Conservation (phyloP, 2,329 filamentous ascomycete species). For the Aspergillus hortae region DNA sequence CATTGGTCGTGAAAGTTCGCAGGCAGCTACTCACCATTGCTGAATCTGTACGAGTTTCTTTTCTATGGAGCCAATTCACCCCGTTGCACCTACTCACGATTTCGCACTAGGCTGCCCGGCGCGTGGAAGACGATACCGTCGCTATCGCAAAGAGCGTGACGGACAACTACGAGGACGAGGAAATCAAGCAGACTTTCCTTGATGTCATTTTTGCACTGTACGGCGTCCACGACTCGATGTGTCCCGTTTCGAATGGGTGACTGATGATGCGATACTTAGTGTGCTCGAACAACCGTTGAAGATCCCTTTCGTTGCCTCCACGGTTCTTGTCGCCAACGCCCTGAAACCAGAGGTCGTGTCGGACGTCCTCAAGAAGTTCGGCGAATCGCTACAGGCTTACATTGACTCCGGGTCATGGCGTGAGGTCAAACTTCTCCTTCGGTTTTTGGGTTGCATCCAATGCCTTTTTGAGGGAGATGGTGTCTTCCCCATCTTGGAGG, state of each 20-base stretch:
- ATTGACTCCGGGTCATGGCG: constrained; percentile 78
- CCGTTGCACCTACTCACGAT: constrained; percentile 10
- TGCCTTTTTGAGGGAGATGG: constrained; percentile 77
- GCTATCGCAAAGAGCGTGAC: constrained; percentile 71
- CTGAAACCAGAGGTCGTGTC: constrained; percentile 70
- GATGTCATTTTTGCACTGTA: constrained; percentile 71
- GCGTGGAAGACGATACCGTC: constrained; percentile 73
- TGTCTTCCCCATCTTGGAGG: constrained; percentile 77
- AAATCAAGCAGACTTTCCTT: constrained; percentile 69
- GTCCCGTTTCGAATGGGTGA: constrained; percentile 1
- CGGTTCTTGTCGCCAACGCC: constrained; percentile 75
- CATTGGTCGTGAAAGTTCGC: constrained; percentile 67
- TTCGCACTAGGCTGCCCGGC: constrained; percentile 56
- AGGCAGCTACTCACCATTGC: constrained; percentile 76
- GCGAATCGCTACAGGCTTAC: constrained; percentile 60
- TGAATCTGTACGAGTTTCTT: constrained; percentile 56
- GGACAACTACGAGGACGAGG: constrained; percentile 82
- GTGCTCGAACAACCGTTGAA: constrained; percentile 91
- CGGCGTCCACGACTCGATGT: constrained; percentile 20
- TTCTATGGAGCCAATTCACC: constrained; percentile 1
- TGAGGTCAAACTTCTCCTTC: constrained; percentile 82
- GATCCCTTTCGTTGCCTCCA: constrained; percentile 88
- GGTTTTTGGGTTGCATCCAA: constrained; percentile 85
- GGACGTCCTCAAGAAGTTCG: constrained; percentile 64
- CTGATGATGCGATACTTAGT: constrained; percentile 33